Evolutionary conservation across 2,329 filamentous ascomycete species (phyloP), one percentile per base, ranked within the genome.

Genomic region (Cladosporium sp.): DNA sequence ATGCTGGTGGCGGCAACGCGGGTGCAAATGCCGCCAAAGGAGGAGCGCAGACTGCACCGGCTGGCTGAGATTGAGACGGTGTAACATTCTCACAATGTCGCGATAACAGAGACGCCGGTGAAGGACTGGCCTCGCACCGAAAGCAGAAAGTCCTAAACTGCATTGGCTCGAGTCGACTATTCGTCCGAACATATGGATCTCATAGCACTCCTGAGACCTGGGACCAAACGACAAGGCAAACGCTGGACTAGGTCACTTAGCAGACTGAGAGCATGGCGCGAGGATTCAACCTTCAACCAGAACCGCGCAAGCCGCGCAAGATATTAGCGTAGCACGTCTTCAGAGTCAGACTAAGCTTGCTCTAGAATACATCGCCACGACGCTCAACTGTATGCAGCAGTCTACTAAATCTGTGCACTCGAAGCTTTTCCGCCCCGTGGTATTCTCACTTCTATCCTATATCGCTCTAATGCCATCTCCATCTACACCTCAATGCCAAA

Each of bases 401-500:
- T 9, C 14, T 9, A n/a, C 6, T 18, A 41, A 10, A 41, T 41
- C 16, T 41, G 9, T 41, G 19, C 4, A 41, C 14, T 41, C 34
- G 4, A 37, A 37, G 34, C 5, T 28, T 28, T 28, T 28, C 22
- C 7, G n/a, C 34, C 34, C 34, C 34, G 10, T 37, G 11, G n/a
- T 37, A 11, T 37, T 13, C 4, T 37, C n/a, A 13, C 34, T 14
- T 37, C 6, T 37, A 37, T 37, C 34, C 10, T 37, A 7, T 28
- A 28, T 28, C 22, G 22, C 7, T 7, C 22, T 28, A 5, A 28
- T 7, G 22, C 22, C 22, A 28, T 5, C 7, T 7, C 9, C 34
- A 22, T n/a, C 38, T 49, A 52, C 19, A 33, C 49, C 28, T 52
- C 43, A 33, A 52, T 52, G 1, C 51, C 51, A 48, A 43, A 53